Conservation (phyloP, 2,329 filamentous ascomycete species). For the Celoporthe dispersa region DNA sequence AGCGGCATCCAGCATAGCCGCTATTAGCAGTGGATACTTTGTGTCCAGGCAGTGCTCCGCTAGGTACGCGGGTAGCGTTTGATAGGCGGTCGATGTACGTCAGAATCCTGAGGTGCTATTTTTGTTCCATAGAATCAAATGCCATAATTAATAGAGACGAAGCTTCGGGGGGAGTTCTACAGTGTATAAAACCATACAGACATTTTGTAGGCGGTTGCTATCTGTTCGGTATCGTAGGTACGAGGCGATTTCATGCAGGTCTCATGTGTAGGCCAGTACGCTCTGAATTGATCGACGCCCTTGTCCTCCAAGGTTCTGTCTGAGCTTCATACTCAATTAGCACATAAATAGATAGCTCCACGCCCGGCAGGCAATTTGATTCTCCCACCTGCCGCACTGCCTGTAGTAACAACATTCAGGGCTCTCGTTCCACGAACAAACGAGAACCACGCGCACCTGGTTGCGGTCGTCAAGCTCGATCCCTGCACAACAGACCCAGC, state of each 20-base stretch:
- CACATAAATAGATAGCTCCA: constrained; percentile 3
- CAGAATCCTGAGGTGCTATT: constrained; percentile 24
- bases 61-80: constrained; percentile 1
- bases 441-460: not conserved
- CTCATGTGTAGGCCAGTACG: not conserved
- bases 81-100: constrained; percentile 15
- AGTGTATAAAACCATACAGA: not conserved
- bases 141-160: not conserved
- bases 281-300: not conserved
- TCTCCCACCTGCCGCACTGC: not conserved
- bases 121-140: not conserved
- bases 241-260: not conserved
- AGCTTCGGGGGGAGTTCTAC: not conserved
- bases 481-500: not conserved
- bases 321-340: not conserved
- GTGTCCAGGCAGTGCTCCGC: not conserved
- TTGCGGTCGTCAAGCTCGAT: not conserved
- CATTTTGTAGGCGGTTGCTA: not conserved
- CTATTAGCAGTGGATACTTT: constrained; percentile 8
- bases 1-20: constrained; percentile 9
- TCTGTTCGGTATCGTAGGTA: not conserved
- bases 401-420: not conserved
- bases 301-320: not conserved
- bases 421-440: not conserved
- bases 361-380: constrained; percentile 15